Percentiles rank a stretch among this genome's conserved stretches.
Conservation (phyloP, 2,329 filamentous ascomycete species). For the Grosmannia huntii region DNA sequence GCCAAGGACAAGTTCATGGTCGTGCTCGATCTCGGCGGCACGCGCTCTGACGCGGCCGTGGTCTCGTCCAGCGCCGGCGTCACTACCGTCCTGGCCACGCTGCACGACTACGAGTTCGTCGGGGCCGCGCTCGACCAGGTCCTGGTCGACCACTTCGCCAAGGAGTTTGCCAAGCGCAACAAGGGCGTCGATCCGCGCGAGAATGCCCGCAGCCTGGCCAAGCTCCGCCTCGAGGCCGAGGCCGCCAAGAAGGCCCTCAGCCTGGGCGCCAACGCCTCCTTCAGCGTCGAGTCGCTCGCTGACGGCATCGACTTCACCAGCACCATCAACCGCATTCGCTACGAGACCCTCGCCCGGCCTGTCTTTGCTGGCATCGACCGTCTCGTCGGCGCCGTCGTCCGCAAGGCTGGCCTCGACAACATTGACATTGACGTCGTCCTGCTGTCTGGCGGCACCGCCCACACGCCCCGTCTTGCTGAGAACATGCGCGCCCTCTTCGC, state of each 20-base stretch:
- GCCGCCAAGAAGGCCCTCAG: slow-evolving; percentile 84
- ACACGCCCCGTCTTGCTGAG: slow-evolving; percentile 84
- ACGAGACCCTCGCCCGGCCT: slow-evolving; percentile 78
- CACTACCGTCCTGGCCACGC: slow-evolving; percentile 87
- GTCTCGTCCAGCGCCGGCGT: slow-evolving; percentile 86
- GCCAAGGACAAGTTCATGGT: slow-evolving; percentile 79
- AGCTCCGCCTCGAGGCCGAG: slow-evolving; percentile 86
- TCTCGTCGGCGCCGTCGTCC: slow-evolving; percentile 69
- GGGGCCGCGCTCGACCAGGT: slow-evolving; percentile 80
- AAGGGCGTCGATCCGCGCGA: slow-evolving; percentile 67
- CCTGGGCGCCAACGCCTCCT: slow-evolving; percentile 74
- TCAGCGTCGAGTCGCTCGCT: slow-evolving; percentile 83
- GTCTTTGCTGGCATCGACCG: slow-evolving; percentile 80
- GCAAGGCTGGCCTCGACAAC: slow-evolving; percentile 85
- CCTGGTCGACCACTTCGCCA: slow-evolving; percentile 90
- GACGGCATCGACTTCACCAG: slow-evolving; percentile 84
- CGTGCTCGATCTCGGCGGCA: slow-evolving; percentile 86
- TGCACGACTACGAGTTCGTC: slow-evolving; percentile 89
- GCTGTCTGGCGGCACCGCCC: slow-evolving; percentile 78
- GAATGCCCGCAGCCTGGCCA: slow-evolving; percentile 71
- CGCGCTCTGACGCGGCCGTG: slow-evolving; percentile 81
- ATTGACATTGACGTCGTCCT: slow-evolving; percentile 93
- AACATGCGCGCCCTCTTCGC: slow-evolving; percentile 74
- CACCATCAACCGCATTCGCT: slow-evolving; percentile 86
- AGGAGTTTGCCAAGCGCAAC: slow-evolving; percentile 98